Percentiles rank a stretch among this genome's conserved stretches.
These are phyloP conservation scores for Mycena floridula DNA, from an alignment of 768 basidiomycete genomes.

Conservation along the genomic window DNA sequence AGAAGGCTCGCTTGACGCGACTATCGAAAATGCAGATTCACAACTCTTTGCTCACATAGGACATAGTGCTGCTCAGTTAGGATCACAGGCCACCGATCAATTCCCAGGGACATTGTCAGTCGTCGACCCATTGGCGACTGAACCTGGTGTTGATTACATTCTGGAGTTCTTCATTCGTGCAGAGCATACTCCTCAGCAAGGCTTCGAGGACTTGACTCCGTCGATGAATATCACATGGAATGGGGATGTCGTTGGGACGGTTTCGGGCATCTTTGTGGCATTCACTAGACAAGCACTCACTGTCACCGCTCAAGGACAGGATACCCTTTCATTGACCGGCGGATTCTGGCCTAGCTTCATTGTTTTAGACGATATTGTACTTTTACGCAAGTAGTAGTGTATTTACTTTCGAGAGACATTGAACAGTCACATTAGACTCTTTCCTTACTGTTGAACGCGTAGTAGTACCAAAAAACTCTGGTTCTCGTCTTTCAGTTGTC, in stretches of 20 bases:
- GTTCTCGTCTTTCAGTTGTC: no score
- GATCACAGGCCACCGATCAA: constrained; percentile 10
- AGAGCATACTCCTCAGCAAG: constrained; percentile 11
- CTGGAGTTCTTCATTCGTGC: constrained; percentile 12
- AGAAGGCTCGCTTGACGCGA: constrained; percentile 14
- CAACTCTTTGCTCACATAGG: constrained; percentile 12
- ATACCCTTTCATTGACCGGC: constrained; percentile 10
- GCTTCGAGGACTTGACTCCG: constrained; percentile 5
- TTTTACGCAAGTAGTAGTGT: no score
- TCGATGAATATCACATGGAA: constrained; percentile 13
- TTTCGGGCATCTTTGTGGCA: constrained; percentile 4
- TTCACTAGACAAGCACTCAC: constrained; percentile 8
- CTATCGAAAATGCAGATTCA: constrained; percentile 12
- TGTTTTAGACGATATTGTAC: constrained; percentile 15
- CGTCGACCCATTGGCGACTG: constrained; percentile 4
- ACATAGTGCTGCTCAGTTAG: constrained; percentile 9
- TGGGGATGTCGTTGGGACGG: constrained; percentile 7
- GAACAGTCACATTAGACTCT: no score
- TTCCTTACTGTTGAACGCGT: no score
- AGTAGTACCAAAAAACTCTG: no score
- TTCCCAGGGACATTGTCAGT: constrained; percentile 7
- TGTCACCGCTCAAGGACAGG: constrained; percentile 7
- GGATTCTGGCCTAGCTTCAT: constrained; percentile 12
- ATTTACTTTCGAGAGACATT: no score
- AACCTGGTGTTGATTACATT: constrained; percentile 6